A percentile compares a stretch with the other conserved stretches of the same genome.
These are phyloP conservation scores for Polysphondylium violaceum DNA, from an alignment of 78 protist genomes.

Conservation along the genomic window DNA sequence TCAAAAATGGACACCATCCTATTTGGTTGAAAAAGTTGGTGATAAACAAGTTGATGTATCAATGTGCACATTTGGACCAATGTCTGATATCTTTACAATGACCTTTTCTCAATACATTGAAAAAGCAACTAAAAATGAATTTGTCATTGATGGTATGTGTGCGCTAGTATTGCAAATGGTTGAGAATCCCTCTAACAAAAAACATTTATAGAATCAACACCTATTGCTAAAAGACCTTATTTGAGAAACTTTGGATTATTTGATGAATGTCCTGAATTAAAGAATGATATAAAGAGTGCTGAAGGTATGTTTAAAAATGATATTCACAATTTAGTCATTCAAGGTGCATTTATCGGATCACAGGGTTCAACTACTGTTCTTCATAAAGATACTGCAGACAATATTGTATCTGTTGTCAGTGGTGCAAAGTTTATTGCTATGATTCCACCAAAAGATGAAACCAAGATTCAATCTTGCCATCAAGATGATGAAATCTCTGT, in stretches of 20 bases:
- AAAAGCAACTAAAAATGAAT: not conserved
- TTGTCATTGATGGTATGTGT: not conserved
- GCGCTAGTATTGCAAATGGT: not conserved
- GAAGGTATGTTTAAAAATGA: conserved; percentile 1
- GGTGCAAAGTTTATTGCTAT: conserved; percentile 27
- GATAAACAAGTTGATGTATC: conserved; percentile 36
- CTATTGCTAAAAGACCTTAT: conserved; percentile 21
- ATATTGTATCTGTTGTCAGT: conserved; percentile 33
- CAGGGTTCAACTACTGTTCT: conserved; percentile 22
- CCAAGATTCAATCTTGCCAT: too few relatives aligned
- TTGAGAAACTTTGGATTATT: conserved; percentile 38
- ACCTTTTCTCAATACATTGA: conserved; percentile 29
- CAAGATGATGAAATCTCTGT: not conserved
- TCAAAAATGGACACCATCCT: conserved; percentile 42
- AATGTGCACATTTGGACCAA: conserved; percentile 69
- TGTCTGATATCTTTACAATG: conserved; percentile 37
- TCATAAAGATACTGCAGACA: conserved; percentile 68
- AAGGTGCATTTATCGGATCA: conserved; percentile 50
- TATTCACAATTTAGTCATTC: conserved; percentile 36
- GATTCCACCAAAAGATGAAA: conserved; percentile 35
- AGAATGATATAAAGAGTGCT: conserved; percentile 26
- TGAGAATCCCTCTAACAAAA: not conserved
- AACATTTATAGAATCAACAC: not conserved
- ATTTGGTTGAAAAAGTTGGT: conserved; percentile 13
- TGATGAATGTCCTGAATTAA: conserved; percentile 42